phyloP scores from a whole-genome alignment of 352 stramenopile species.

The Phytophthora melonis region DNA sequence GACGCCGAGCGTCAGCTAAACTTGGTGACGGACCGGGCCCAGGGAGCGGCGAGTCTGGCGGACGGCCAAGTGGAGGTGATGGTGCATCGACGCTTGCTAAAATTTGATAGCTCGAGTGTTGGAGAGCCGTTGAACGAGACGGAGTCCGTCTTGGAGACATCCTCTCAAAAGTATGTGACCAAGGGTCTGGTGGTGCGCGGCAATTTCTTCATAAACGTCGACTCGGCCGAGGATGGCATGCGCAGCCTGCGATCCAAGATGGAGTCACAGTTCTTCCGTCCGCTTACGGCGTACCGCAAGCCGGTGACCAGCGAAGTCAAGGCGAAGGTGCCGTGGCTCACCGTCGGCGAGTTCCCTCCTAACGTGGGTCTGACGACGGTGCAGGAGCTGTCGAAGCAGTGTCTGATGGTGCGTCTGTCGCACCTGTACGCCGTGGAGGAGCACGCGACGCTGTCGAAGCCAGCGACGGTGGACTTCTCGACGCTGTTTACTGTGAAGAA shows the following conservation, averaged over 20 bases:
- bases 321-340: slow-evolving; percentile 75
- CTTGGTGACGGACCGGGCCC: slow-evolving; percentile 93
- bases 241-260: slow-evolving; percentile 66
- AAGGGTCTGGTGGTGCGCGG: slow-evolving; percentile 77
- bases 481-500: slow-evolving; percentile 65
- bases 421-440: slow-evolving; percentile 95
- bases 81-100: slow-evolving; percentile 95
- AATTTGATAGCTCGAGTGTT: slow-evolving; percentile 95
- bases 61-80: slow-evolving; percentile 96
- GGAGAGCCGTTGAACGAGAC: slow-evolving; percentile 93
- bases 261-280: slow-evolving; percentile 75
- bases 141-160: slow-evolving; percentile 65
- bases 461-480: slow-evolving; percentile 77
- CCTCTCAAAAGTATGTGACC: slow-evolving; percentile 60
- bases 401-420: slow-evolving; percentile 91
- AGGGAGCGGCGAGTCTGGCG: slow-evolving; percentile 92
- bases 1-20: slow-evolving; percentile 86
- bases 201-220: slow-evolving; percentile 77
- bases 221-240: slow-evolving; percentile 62
- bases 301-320: slow-evolving; percentile 31
- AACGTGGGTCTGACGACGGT: slow-evolving; percentile 97
- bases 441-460: slow-evolving; percentile 79
- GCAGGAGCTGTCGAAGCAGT: slow-evolving; percentile 74
- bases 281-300: slow-evolving; percentile 67
- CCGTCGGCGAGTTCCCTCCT: slow-evolving; percentile 77